A percentile compares a stretch with the other conserved stretches of the same genome.
Conservation (phyloP, 2,329 filamentous ascomycete species). For the Xylariales sp. region DNA sequence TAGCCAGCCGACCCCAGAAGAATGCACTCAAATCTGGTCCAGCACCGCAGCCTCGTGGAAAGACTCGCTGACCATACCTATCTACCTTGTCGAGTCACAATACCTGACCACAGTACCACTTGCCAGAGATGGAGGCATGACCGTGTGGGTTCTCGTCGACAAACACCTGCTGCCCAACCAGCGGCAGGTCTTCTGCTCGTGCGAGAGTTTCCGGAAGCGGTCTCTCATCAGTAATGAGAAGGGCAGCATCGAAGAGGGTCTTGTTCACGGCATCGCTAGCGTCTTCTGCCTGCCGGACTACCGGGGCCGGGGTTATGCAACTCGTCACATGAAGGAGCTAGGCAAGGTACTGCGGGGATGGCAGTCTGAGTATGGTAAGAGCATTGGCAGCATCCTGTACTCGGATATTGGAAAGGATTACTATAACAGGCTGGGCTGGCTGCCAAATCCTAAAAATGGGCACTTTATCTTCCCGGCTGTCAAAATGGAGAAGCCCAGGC, state of each 20-base stretch:
- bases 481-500: background rate
- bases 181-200: slow-evolving; percentile 10
- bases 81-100: slow-evolving; percentile 8
- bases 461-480: slow-evolving; percentile 8
- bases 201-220: slow-evolving; percentile 12
- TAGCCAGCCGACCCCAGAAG: slow-evolving; percentile 10
- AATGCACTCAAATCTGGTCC: slow-evolving; percentile 11
- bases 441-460: slow-evolving; percentile 9
- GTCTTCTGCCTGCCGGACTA: slow-evolving; percentile 8
- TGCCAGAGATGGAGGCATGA: slow-evolving; percentile 9
- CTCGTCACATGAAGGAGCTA: slow-evolving; percentile 13
- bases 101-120: slow-evolving; percentile 9
- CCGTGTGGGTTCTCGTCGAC: slow-evolving; percentile 12
- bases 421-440: slow-evolving; percentile 12
- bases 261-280: slow-evolving; percentile 9
- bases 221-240: slow-evolving; percentile 6
- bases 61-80: slow-evolving; percentile 8
- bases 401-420: slow-evolving; percentile 13
- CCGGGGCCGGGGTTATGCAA: slow-evolving; percentile 9
- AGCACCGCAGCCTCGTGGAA: slow-evolving; percentile 9
- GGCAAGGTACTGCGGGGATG: slow-evolving; percentile 6
- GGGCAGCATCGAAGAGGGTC: slow-evolving; percentile 7
- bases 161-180: slow-evolving; percentile 3
- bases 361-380: slow-evolving; percentile 8
- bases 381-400: slow-evolving; percentile 11